Base-by-base conservation (phyloP, 2,329 filamentous ascomycete genomes). In the Exophiala alcalophila region DNA sequence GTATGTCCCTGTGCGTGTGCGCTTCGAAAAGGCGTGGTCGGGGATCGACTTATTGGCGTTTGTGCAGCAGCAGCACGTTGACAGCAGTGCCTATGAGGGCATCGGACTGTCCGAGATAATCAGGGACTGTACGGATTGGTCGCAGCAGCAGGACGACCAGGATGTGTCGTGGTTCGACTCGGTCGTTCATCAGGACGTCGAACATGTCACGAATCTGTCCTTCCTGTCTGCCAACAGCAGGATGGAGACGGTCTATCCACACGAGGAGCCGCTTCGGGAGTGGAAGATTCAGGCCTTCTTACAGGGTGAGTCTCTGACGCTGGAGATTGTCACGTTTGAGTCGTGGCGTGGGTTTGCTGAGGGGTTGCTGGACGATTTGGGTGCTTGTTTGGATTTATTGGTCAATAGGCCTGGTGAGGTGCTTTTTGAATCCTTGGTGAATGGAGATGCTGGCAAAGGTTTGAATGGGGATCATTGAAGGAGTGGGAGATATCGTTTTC, bases 221-320 rank as follows among this genome's bases (percentile, higher is more conserved):
- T 65, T 65, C 34, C 59, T 58, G 0, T 59, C 55, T 2, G 50
- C 52, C 2, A 51, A 40, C 32, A 70, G 63, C 55, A 64, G 65
- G 27, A 71, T 80, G 51, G 78, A 81, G 61, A 81, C 78, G 8
- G 57, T 76, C 11, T 81, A 80, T 54, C 75, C 78, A 2, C 73
- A 78, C 53, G 67, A 73, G 21, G 76, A 80, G 50, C 75, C 74
- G 25, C 60, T 78, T 28, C 61, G 68, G 12, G 73, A 73, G 57
- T 80, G 78, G 67, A 80, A 81, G 66, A 69, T 81, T 26, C 77
- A 83, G 67, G 78, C 70, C 15, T 84, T 75, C 62, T 70, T 72
- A 20, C 69, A 64, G 35, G 75, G 70, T 4, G 75, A 72, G 47
- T 64, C 60, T 57, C 60, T 76, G 58, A 73, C 70, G 33, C 63